Evolutionary conservation across 768 basidiomycete species (phyloP), one percentile per base, ranked within the genome.

Genomic region (Tulasnella sp.): DNA sequence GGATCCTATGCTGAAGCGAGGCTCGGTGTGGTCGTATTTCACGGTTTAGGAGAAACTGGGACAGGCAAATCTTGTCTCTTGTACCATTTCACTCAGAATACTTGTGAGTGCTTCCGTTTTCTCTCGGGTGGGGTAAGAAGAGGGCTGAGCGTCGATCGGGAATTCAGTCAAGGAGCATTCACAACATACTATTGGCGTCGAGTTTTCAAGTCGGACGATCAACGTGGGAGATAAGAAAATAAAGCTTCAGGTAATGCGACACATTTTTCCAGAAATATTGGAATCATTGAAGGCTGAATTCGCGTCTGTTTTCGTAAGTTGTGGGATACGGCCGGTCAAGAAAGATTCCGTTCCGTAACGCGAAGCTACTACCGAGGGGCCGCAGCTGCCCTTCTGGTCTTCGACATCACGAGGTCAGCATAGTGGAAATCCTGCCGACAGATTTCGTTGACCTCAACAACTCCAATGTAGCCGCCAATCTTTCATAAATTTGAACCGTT

Each of bases 271-370:
- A 22, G 8, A 8, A 7, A n/a, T 64, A 7, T 67, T 12, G 17
- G 68, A 36, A 16, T 9, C 16, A 12, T 17, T 67, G 26, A 7
- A 40, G 5, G 7, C 72, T 77, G 62, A 69, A 19, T 19, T 35
- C 39, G 6, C 40, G 19, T 71, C 40, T 11, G 1, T 44, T 36
- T n/a, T 66, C 44, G 29, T 47, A 75, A 96, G 94, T 82, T 96
- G 62, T 98, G 96, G 95, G 95, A 97, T 79, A 95, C 94, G 26
- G 96, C 95, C 37, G 96, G 96, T 19, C 96, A 98, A 81, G 95
- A 97, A 80, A 85, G 95, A 75, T 95, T 96, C 79, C 86, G 94
- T 89, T 94, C 92, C 29, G 93, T 95, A 40, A 97, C 95, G 9
- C 86, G 95, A 74, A 95, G 93, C 77, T 98, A 98, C 81, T 98